Evolutionary conservation across 1,139 yeast genomes (phyloP), one percentile per base, ranked within the genome.

Genomic region (Magnusiomyces suaveolens): DNA sequence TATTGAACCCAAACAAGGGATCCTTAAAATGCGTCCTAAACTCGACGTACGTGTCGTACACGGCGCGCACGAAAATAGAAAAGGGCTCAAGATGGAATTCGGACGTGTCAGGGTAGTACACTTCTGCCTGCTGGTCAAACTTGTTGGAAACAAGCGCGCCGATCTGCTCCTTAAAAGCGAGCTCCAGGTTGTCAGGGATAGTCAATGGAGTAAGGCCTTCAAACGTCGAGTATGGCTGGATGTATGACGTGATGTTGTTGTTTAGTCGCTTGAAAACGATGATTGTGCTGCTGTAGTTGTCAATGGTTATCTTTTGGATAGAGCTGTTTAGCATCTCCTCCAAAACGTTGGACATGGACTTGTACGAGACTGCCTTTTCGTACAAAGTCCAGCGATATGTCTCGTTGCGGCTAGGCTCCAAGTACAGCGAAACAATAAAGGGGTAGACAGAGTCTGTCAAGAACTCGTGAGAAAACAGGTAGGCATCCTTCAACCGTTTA

Each of bases 121-220:
- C 2, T 1, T 16, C 2, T 18, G 26, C 24, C 14, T 49, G 51
- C 4, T 39, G 39, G 20, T 41, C 46, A 26, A 49, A 49, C 12
- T 49, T 49, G 6, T 10, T n/a, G 18, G 33, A 20, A 39, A 49
- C 46, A 14, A 49, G 38, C 3, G 24, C 16, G 21, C 33, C 8
- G 26, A 49, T 39, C 21, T 41, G 46, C 46, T 49, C 46, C 18
- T 49, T 49, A 25, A 49, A 39, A 1, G 51, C 51, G 21, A 29
- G 12, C 26, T 39, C 39, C 14, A 20, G 18, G 26, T 49, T 38
- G n/a, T 25, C 39, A 2, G 36, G 20, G 16, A 49, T 21, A 23
- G 18, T 20, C 10, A 49, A 26, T 24, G 29, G 26, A 1, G 23
- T 18, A 20, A 24, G 29, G 12, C 46, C 51, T 12, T 39, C 39